Evolutionary conservation across 805 yeast genomes (phyloP).

Genomic region (Saccharomycopsis guyanensis): DNA sequence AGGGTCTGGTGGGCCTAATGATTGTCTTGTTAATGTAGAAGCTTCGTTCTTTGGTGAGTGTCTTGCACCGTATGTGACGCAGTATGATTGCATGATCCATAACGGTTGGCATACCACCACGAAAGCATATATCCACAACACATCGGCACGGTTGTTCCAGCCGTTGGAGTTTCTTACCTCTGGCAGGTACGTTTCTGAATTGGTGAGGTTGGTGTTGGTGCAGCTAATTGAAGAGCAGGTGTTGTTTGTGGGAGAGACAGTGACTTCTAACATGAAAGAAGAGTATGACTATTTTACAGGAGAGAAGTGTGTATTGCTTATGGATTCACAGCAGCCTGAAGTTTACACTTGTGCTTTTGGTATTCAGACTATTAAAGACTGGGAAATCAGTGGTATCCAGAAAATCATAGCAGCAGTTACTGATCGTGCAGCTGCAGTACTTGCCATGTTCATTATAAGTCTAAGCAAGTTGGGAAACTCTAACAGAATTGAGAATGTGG

Average conservation of each 20-base stretch:
- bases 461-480: neutral
- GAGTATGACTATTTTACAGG: constrained; percentile 15
- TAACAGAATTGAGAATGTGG: neutral
- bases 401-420: constrained; percentile 6
- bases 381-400: constrained; percentile 1
- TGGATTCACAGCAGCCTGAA: neutral
- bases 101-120: neutral
- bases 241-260: neutral
- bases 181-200: constrained; percentile 18
- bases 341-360: neutral
- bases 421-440: constrained; percentile 13
- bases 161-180: constrained; percentile 20
- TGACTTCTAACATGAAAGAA: neutral
- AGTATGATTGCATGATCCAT: constrained; percentile 3
- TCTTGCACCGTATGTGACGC: constrained; percentile 1
- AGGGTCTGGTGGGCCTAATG: neutral
- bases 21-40: constrained; percentile 14
- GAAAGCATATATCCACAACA: constrained; percentile 2
- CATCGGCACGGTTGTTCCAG: constrained; percentile 3
- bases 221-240: neutral
- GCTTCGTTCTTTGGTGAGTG: constrained; percentile 19
- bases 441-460: constrained; percentile 9
- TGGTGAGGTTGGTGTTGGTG: constrained; percentile 11
- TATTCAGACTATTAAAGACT: neutral
- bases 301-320: constrained; percentile 1